Percentiles rank a stretch among this genome's conserved stretches.
These are phyloP conservation scores for Heritiera fomes DNA, from an alignment of 345 rosid species.

Conservation along the genomic window DNA sequence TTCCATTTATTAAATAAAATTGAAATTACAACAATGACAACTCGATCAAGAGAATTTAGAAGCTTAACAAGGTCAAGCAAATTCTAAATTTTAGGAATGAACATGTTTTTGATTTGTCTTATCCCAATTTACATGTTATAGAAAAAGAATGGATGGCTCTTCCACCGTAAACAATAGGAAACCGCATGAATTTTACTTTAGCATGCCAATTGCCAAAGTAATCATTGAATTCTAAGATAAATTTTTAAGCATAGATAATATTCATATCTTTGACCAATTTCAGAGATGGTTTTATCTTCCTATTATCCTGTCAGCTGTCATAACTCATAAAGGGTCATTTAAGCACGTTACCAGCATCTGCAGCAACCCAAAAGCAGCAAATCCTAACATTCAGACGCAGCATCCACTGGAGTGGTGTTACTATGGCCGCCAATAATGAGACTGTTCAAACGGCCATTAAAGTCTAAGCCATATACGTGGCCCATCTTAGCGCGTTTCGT, in stretches of 20 bases:
- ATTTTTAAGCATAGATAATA: background rate
- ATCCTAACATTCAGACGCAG: conserved; percentile 22
- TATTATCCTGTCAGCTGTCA: background rate
- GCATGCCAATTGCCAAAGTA: background rate
- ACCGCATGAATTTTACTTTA: background rate
- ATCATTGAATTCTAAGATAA: background rate
- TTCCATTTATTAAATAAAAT: background rate
- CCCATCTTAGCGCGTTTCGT: conserved; percentile 82
- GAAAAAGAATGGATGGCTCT: conserved; percentile 4
- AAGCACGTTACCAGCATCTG: background rate
- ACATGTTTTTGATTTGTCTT: background rate
- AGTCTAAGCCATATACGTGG: conserved; percentile 54
- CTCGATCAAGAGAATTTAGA: background rate
- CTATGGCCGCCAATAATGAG: conserved; percentile 28
- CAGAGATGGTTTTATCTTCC: background rate
- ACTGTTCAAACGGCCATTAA: conserved; percentile 33
- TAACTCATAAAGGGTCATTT: too few relatives aligned
- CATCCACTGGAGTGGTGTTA: conserved; percentile 16
- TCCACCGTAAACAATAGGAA: background rate
- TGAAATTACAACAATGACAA: background rate
- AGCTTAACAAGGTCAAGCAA: background rate
- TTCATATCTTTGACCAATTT: background rate
- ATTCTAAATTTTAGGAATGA: background rate
- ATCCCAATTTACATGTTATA: background rate
- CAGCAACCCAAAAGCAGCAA: background rate